Percentiles rank a stretch among this genome's conserved stretches.
phyloP scores from a whole-genome alignment of 192 early-diverging fungal species.

The Backusella australiensis region DNA sequence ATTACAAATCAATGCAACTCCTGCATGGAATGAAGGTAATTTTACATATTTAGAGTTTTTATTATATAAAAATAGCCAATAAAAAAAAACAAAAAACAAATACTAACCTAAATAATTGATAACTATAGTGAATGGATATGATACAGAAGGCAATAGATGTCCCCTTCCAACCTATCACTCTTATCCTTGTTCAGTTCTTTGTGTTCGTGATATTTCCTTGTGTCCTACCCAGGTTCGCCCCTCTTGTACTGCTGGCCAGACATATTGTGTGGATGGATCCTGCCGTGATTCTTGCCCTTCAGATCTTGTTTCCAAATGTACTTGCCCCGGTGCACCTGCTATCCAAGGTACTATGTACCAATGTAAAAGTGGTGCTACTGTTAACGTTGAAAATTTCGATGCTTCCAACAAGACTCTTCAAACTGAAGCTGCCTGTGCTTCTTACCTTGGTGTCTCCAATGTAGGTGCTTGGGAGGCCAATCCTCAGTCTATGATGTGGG shows the following conservation, averaged over 20 bases:
- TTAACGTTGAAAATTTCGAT: constrained; percentile 26
- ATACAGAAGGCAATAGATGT: constrained; percentile 41
- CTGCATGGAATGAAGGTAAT: constrained; percentile 29
- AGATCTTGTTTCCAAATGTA: constrained; percentile 27
- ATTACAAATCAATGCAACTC: constrained; percentile 6
- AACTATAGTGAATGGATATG: constrained; percentile 47
- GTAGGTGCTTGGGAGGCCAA: constrained; percentile 5
- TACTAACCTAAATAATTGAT: background rate
- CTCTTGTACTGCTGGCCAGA: constrained; percentile 40
- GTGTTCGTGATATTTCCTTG: constrained; percentile 41
- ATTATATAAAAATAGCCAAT: background rate
- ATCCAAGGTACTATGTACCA: constrained; percentile 20
- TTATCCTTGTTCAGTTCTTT: constrained; percentile 48
- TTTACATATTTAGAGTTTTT: background rate
- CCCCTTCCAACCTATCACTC: constrained; percentile 41
- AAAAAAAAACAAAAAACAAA: background rate
- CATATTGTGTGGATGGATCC: constrained; percentile 48
- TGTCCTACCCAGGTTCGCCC: constrained; percentile 38
- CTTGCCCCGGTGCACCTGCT: constrained; percentile 28
- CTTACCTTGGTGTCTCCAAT: constrained; percentile 1
- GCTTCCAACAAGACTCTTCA: constrained; percentile 25
- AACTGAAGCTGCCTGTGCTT: constrained; percentile 12
- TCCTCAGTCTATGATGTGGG: constrained; percentile 23
- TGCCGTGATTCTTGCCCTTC: constrained; percentile 43
- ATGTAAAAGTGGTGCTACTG: constrained; percentile 16